Base-by-base conservation (phyloP, 2,329 filamentous ascomycete genomes). In the Leptosphaerulina australis region DNA sequence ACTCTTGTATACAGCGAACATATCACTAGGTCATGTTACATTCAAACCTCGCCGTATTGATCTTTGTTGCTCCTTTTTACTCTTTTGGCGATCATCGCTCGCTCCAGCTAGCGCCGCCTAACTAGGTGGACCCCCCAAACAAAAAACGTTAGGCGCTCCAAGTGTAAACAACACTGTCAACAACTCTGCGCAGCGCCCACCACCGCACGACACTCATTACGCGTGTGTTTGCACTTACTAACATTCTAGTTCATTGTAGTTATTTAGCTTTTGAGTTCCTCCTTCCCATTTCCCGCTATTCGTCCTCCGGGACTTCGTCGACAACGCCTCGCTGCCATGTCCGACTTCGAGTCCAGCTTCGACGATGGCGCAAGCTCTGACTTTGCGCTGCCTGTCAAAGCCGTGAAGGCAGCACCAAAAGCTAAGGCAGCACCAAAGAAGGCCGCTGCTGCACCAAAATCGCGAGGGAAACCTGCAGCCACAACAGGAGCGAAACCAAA, bases 361-460 rank as follows among this genome's bases (percentile, higher is more conserved):
- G 74, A 76, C 40, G 69, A 75, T 14, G 75, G 74, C 55, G 75
- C 58, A 18, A 76, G 74, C 59, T 71, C 69, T 43, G 75, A 78
- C 62, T 77, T 77, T 44, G 75, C 66, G 45, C 68, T 66, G 35
- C 73, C 75, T 15, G 60, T 54, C 37, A 75, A 76, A 38, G 73
- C 70, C 6, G 63, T 73, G 44, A 77, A 75, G 46, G 55, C 76
- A 62, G 58, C 75, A 8, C 48, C 72, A 50, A 70, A 70, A 47
- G 56, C 78, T n/a, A 70, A 69, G 44, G 59, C 64, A 11, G 60
- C 66, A 11, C 59, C 64, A 14, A 74, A 73, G 57, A 74, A 73
- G 55, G 55, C 74, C 44, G 65, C 69, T 5, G 68, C 63, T 9
- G 53, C 74, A 25, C 59, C 60, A 4, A 73, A 72, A 48, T 48